Conservation (phyloP, 441 rosid genomes). For the Populus hybrid region DNA sequence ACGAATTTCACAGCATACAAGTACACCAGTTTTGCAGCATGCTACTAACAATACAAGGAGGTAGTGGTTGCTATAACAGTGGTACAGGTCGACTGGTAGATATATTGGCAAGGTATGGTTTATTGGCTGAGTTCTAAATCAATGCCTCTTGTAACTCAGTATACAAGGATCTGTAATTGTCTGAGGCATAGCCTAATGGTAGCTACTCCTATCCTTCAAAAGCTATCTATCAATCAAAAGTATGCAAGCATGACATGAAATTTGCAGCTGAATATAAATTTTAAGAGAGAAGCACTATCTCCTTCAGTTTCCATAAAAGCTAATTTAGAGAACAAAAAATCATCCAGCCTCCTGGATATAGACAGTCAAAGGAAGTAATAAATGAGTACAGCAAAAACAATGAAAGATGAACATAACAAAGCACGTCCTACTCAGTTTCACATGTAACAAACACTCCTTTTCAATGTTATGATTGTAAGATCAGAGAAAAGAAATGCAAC, state of each 20-base stretch:
- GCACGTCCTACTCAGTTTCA: not conserved
- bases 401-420: not conserved
- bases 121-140: no score
- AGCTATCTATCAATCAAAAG: not conserved
- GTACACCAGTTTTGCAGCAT: no score
- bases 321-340: constrained; percentile 9
- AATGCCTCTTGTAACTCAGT: no score
- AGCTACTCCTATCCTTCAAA: not conserved
- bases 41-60: no score
- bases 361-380: not conserved
- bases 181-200: not conserved
- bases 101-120: no score
- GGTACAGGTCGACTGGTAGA: no score
- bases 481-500: not conserved
- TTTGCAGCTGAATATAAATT: not conserved
- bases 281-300: not conserved
- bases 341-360: constrained; percentile 2
- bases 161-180: no score
- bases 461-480: not conserved
- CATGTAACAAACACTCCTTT: not conserved
- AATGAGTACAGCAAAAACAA: not conserved
- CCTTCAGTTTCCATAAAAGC: not conserved
- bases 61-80: no score
- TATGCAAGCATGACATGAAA: not conserved
- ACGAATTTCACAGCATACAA: no score